Evolutionary conservation across 208 protist species (phyloP), one percentile per base, ranked within the genome.

Genomic region (Histomonas meleagridis): DNA sequence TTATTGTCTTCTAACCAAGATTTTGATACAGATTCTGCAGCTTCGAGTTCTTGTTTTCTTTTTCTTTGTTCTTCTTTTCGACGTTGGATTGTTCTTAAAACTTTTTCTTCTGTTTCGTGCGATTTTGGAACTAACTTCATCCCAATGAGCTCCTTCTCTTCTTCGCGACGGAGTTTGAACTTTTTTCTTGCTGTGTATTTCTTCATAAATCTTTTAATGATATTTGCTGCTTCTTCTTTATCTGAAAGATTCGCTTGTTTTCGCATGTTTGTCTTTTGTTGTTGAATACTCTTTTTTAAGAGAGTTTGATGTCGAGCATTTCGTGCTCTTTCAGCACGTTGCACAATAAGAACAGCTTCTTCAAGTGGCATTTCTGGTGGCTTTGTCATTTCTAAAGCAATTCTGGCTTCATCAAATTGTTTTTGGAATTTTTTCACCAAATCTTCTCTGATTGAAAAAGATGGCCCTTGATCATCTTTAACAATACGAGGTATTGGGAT

Each of bases 401-500:
- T 86, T 53, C 76, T 5, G 18, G 28, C 43, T 55, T 86, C 76
- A 57, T 55, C 46, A 57, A 86, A 86, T n/a, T 86, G 76, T 28
- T 86, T 46, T 5, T 51, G 18, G 28, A 51, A 43, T 35, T 86
- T 86, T 7, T 18, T 26, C 9, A 86, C 55, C 14, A 48, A 23
- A n/a, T 46, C 46, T 86, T 86, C 76, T 55, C 76, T 51, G 0
- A 46, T 86, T 46, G 43, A 26, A 57, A 55, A 86, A 57, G 76
- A 26, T 32, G 46, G 40, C n/a, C 60, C 60, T 86, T 86, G n/a
- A 32, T 51, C 21, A 55, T 86, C 76, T 86, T 86, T 86, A 86
- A 86, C 76, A 38, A 86, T 86, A n/a, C 76, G 76, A 55, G 76
- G 76, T 40, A 86, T 86, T 51, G 76, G 76, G 43, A 86, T 86